These are phyloP conservation scores for Russula sp. DNA, from an alignment of 768 basidiomycete genomes.

Conservation along the genomic window DNA sequence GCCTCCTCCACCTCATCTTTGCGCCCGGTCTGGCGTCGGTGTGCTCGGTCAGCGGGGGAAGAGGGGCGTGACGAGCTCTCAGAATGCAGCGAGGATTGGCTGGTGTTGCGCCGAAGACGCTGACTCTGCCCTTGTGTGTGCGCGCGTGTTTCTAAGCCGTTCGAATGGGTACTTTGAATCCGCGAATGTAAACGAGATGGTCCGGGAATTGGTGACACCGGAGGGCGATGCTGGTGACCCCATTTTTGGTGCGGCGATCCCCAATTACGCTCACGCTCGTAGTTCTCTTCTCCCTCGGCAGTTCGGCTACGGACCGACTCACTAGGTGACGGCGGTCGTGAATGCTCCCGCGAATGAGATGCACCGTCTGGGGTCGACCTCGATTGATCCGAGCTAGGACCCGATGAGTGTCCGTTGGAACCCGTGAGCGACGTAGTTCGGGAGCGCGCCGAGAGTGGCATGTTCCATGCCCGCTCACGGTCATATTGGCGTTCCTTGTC, in stretches of 20 bases:
- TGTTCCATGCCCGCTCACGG: conserved; percentile 47
- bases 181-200: not conserved
- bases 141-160: conserved; percentile 21
- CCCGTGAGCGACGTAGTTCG: conserved; percentile 30
- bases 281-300: conserved; percentile 1
- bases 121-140: conserved; percentile 31
- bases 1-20: conserved; percentile 29
- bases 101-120: conserved; percentile 20
- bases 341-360: conserved; percentile 11
- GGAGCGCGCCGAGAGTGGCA: conserved; percentile 32
- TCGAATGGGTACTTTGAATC: not conserved
- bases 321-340: conserved; percentile 13
- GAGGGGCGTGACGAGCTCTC: conserved; percentile 13
- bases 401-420: conserved; percentile 29
- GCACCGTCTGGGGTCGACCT: conserved; percentile 2
- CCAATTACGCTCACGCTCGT: not conserved
- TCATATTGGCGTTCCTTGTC: conserved; percentile 32
- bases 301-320: conserved; percentile 12
- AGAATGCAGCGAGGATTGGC: conserved; percentile 17
- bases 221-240: not conserved
- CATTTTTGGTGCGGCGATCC: not conserved
- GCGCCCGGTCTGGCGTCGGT: conserved; percentile 27
- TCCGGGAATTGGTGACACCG: conserved; percentile 4
- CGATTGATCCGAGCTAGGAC: conserved; percentile 2
- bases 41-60: not conserved